Percentiles rank a stretch among this genome's conserved stretches.
Evolutionary conservation across 352 stramenopile genomes (phyloP).

Genomic region (Globisporangium spinosum): DNA sequence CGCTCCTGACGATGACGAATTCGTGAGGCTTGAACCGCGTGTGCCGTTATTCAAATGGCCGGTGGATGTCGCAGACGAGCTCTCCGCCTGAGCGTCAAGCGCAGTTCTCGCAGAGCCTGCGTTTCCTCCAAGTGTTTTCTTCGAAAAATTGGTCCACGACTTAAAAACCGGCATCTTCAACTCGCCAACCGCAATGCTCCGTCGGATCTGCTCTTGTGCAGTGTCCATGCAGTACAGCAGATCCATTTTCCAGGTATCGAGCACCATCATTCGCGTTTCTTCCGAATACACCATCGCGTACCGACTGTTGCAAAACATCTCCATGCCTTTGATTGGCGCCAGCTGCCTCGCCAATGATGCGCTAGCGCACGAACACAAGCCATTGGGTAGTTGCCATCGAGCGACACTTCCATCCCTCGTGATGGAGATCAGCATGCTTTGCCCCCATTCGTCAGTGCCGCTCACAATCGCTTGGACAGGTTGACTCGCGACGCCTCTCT

Average conservation of each 20-base stretch:
- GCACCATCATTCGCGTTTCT: slow-evolving; percentile 69
- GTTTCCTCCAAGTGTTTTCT: slow-evolving; percentile 3
- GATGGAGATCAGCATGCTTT: slow-evolving; percentile 65
- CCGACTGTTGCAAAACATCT: slow-evolving; percentile 69
- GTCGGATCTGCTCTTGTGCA: slow-evolving; percentile 72
- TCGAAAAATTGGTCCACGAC: slow-evolving; percentile 3
- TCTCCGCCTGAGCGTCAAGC: not conserved
- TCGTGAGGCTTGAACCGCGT: slow-evolving; percentile 6
- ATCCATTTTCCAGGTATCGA: slow-evolving; percentile 73
- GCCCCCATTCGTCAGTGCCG: slow-evolving; percentile 73
- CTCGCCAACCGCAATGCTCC: slow-evolving; percentile 60
- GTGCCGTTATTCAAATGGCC: not conserved
- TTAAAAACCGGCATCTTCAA: slow-evolving; percentile 33
- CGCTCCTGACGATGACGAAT: slow-evolving; percentile 6
- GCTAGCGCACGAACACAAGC: slow-evolving; percentile 52
- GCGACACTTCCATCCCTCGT: slow-evolving; percentile 50
- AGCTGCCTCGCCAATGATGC: slow-evolving; percentile 50
- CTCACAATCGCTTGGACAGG: slow-evolving; percentile 60
- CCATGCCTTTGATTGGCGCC: slow-evolving; percentile 57
- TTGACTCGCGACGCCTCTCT: not conserved
- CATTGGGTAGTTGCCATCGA: slow-evolving; percentile 67
- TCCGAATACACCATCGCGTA: slow-evolving; percentile 72
- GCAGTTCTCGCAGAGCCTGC: not conserved
- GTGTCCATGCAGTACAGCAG: slow-evolving; percentile 75
- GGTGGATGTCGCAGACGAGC: not conserved